A percentile compares a stretch with the other conserved stretches of the same genome.
Conservation (phyloP, 1,284 basidiomycete genomes). For the Cutaneotrichosporon mucoides region DNA sequence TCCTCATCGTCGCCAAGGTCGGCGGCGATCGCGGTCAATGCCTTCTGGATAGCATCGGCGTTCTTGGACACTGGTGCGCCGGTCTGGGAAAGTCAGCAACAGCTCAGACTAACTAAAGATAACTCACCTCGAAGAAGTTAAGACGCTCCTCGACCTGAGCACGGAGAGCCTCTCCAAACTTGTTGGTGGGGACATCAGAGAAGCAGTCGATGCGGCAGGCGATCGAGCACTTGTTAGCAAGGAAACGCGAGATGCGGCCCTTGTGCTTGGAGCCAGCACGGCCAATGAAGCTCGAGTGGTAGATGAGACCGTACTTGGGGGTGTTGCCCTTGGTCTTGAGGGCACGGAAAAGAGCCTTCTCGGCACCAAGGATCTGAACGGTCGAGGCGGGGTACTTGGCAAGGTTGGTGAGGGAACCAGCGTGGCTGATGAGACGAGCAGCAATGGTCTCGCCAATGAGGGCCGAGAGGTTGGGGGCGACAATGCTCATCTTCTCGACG, state of each 20-base stretch:
- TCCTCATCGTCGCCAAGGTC: conserved; percentile 64
- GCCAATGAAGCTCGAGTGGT: conserved; percentile 93
- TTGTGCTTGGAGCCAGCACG: conserved; percentile 94
- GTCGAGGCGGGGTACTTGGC: conserved; percentile 99
- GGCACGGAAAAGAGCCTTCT: conserved; percentile 96
- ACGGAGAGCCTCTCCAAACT: conserved; percentile 91
- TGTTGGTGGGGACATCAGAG: conserved; percentile 79
- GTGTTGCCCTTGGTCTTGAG: conserved; percentile 99
- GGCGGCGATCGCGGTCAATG: conserved; percentile 69
- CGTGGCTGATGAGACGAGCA: conserved; percentile 91
- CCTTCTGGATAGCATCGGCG: conserved; percentile 81
- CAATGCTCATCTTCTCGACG: conserved; percentile 95
- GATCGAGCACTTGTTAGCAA: conserved; percentile 99
- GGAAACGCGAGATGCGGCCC: conserved; percentile 94
- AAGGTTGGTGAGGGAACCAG: conserved; percentile 93
- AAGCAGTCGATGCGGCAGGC: conserved; percentile 98
- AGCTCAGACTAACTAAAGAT: no score
- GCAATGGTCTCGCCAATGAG: conserved; percentile 93
- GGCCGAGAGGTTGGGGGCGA: conserved; percentile 92
- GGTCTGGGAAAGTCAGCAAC: conserved; percentile 42
- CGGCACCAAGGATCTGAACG: conserved; percentile 95
- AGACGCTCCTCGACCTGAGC: conserved; percentile 95
- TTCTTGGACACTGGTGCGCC: conserved; percentile 80
- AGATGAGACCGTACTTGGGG: conserved; percentile 92
- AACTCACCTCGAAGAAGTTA: conserved; percentile 67